A percentile compares a stretch with the other conserved stretches of the same genome.
phyloP scores from a whole-genome alignment of 1,139 yeast genomes.

The Nakaseomyces kungkrabaensis region DNA sequence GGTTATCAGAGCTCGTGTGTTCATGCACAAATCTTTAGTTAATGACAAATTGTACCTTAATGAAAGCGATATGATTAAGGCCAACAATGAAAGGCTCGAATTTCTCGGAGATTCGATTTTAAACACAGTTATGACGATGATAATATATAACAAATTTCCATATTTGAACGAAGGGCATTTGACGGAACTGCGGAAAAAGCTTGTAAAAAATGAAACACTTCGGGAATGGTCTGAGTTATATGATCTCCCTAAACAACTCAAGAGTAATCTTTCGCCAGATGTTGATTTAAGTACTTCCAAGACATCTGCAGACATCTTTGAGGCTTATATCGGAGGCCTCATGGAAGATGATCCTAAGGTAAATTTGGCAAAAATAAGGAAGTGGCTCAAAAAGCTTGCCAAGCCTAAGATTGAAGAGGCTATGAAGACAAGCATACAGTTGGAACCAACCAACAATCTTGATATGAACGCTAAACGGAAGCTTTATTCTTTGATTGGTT shows the following conservation, averaged over 20 bases:
- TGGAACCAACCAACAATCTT: constrained; percentile 16
- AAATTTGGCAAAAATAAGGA: constrained; percentile 39
- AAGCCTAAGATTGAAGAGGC: constrained; percentile 40
- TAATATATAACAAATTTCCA: constrained; percentile 59
- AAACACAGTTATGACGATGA: constrained; percentile 59
- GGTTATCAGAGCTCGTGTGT: constrained; percentile 57
- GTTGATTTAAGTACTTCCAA: constrained; percentile 24
- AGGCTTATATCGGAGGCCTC: constrained; percentile 85
- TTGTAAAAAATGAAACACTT: constrained; percentile 68
- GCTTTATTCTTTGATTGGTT: constrained; percentile 70
- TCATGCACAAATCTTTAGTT: constrained; percentile 69
- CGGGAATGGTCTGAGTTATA: constrained; percentile 64
- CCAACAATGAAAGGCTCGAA: constrained; percentile 85
- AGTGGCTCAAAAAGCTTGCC: constrained; percentile 53
- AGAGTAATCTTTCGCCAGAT: constrained; percentile 28
- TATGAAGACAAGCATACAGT: constrained; percentile 15
- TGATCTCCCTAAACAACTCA: constrained; percentile 54
- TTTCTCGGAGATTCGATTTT: constrained; percentile 87
- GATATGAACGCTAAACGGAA: constrained; percentile 47
- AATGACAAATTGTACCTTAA: constrained; percentile 49
- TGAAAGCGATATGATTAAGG: constrained; percentile 45
- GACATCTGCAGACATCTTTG: constrained; percentile 45
- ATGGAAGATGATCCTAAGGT: constrained; percentile 44
- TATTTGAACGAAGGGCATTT: constrained; percentile 73
- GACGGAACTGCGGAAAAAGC: constrained; percentile 56